phyloP scores from a whole-genome alignment of 352 stramenopile genomes.

The Elongisporangium anandrum region DNA sequence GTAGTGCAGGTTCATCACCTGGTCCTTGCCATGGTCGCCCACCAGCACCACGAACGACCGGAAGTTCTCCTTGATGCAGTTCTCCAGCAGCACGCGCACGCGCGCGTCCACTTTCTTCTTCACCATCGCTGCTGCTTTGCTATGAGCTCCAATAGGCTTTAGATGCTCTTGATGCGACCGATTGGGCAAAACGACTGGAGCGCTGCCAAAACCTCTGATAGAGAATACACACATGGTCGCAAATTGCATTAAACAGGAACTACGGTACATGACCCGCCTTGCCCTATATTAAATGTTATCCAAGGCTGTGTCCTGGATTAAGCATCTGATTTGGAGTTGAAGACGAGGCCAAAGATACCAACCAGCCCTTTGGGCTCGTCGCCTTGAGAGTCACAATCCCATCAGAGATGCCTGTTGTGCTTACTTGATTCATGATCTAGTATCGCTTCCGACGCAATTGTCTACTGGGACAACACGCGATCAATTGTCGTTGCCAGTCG shows the following conservation, averaged over 20 bases:
- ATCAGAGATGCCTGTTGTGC: no score
- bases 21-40: slow-evolving; percentile 99
- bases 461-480: background rate
- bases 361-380: no score
- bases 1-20: slow-evolving; percentile 99
- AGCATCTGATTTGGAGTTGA: background rate
- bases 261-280: background rate
- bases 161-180: background rate
- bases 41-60: slow-evolving; percentile 98
- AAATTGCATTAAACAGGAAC: background rate
- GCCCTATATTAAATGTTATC: background rate
- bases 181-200: slow-evolving; percentile 7
- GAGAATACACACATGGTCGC: background rate
- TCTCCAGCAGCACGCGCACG: slow-evolving; percentile 97
- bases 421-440: no score
- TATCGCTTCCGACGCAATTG: background rate
- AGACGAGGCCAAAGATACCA: no score
- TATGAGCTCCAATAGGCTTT: slow-evolving; percentile 1
- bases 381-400: no score
- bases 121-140: slow-evolving; percentile 79
- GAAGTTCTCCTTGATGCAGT: slow-evolving; percentile 95
- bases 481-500: background rate
- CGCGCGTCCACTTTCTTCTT: slow-evolving; percentile 99
- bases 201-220: background rate
- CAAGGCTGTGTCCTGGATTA: background rate